phyloP scores from a whole-genome alignment of 2,329 filamentous ascomycete genomes.

The Beauveria pseudobassiana region DNA sequence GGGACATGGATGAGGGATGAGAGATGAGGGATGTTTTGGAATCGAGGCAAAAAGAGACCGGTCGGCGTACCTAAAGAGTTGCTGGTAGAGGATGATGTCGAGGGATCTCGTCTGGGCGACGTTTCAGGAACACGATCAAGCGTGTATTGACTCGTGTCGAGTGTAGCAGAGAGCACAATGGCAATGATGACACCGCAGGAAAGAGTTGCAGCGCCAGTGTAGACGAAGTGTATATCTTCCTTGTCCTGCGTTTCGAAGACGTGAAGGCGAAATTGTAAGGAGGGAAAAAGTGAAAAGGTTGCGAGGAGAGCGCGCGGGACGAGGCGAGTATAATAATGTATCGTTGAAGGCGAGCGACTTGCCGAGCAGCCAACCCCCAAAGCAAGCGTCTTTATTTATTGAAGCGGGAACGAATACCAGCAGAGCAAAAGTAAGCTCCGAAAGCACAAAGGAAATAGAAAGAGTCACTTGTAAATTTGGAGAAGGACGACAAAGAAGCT shows the following conservation, averaged over 20 bases:
- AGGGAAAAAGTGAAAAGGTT: neutral
- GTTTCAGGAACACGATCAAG: neutral
- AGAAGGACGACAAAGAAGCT: too few relatives aligned
- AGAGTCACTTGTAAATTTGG: too few relatives aligned
- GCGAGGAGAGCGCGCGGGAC: neutral
- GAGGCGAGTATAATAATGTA: neutral
- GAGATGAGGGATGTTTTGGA: neutral
- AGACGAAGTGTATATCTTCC: neutral
- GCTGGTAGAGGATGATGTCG: neutral
- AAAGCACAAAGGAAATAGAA: neutral
- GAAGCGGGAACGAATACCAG: neutral
- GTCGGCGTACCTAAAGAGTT: neutral
- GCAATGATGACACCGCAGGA: neutral
- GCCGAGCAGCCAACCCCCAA: neutral
- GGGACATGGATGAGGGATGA: neutral
- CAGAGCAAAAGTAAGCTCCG: neutral
- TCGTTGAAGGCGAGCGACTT: neutral
- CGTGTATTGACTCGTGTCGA: conserved; percentile 2
- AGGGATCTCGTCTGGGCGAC: neutral
- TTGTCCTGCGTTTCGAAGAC: neutral
- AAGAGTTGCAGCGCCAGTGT: conserved; percentile 4
- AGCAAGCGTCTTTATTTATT: neutral
- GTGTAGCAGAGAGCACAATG: conserved; percentile 4
- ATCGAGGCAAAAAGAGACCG: neutral
- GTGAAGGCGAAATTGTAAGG: neutral